phyloP scores from a whole-genome alignment of 805 yeast species.

The Candida berthetii region DNA sequence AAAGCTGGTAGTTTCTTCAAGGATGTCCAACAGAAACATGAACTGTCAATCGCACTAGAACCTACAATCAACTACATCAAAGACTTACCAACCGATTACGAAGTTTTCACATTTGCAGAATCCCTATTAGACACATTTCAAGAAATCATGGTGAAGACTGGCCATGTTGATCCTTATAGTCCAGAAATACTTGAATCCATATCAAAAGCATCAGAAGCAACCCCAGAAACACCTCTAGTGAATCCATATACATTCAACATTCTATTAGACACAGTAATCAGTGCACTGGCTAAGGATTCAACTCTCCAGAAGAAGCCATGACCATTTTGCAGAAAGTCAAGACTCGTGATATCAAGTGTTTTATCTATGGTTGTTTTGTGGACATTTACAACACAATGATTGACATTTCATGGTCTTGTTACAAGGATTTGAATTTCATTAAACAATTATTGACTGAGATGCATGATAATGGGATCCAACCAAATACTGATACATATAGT shows the following conservation, averaged over 20 bases:
- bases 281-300: conserved; percentile 4
- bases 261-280: conserved; percentile 6
- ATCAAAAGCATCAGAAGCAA: conserved; percentile 3
- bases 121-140: no score
- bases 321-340: conserved; percentile 24
- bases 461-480: conserved; percentile 27
- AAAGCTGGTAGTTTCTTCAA: no score
- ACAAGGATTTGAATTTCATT: conserved; percentile 25
- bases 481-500: conserved; percentile 20
- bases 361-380: conserved; percentile 25
- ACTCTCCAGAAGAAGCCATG: conserved; percentile 17
- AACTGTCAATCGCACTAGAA: no score
- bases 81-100: no score
- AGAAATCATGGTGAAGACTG: no score
- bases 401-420: conserved; percentile 25
- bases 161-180: no score
- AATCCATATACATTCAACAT: conserved; percentile 8
- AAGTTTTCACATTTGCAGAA: no score
- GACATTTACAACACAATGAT: conserved; percentile 29
- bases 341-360: conserved; percentile 22
- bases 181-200: no score
- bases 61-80: no score
- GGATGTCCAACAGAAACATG: no score
- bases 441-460: conserved; percentile 26
- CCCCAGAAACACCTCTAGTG: conserved; percentile 1